Evolutionary conservation across 2,329 filamentous ascomycete genomes (phyloP), one percentile per base, ranked within the genome.

Genomic region (Aspergillus aculeatus): DNA sequence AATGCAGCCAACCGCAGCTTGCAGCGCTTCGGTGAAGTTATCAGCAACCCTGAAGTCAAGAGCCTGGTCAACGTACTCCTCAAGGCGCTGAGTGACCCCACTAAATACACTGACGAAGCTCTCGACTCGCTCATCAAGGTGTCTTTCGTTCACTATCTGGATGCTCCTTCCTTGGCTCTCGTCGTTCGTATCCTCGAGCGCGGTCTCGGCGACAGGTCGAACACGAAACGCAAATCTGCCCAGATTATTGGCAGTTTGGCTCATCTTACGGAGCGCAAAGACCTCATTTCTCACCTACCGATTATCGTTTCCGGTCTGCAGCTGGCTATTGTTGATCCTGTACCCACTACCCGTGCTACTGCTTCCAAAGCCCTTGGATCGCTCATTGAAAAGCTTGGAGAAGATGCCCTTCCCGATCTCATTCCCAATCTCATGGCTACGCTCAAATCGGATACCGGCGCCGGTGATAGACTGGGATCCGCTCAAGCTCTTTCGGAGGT

Each of bases 221-320:
- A 89, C 64, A 99, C 95, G 10, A 99, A 99, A 79, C 87, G 93
- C 68, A 99, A 99, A 78, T 90, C 96, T 56, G 89, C 95, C 1
- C 95, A 99, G 73, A 96, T 99, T 66, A 99, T 99, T 77, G 95
- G 95, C 69, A 98, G 93, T 80, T 82, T 99, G 72, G 95, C 95
- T 35, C 96, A 99, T 81, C 85, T 99, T 64, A 98, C 95, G 1
- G 95, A 99, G 73, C 89, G 95, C 70, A 96, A 95, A 76, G 96
- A 99, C 69, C 87, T 99, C 47, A 86, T 94, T 60, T 84, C 91
- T 12, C 95, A 99, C 80, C 80, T 99, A 49, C 94, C 95, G 3
- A 92, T 98, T 21, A 83, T 99, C 49, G 92, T 98, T 59, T 90
- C 92, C 65, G 96, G 95, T 16, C 82, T 99, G 62, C 92, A 96